These are phyloP conservation scores for Asclepias syriaca DNA, from an alignment of 257 asterid genomes.

Conservation along the genomic window DNA sequence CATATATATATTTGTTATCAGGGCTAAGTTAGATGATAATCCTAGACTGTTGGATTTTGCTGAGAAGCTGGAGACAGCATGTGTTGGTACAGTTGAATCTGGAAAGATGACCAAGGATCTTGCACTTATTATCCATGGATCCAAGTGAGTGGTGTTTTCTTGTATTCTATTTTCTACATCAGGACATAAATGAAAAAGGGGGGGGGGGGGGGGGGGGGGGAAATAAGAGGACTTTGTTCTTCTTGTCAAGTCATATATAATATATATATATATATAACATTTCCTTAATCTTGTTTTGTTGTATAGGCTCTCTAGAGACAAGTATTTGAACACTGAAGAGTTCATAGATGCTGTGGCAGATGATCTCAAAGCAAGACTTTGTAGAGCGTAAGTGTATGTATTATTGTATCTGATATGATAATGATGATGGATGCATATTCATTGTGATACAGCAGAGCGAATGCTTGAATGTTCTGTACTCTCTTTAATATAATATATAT, in stretches of 20 bases:
- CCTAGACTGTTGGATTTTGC: conserved; percentile 78
- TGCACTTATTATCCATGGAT: conserved; percentile 88
- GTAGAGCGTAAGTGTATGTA: conserved; percentile 31
- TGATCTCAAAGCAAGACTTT: conserved; percentile 73
- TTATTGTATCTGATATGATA: neutral
- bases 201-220: rapidly evolving
- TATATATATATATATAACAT: too few relatives aligned
- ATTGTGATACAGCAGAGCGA: neutral
- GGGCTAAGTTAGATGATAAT: conserved; percentile 91
- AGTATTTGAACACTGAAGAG: conserved; percentile 79
- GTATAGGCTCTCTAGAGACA: conserved; percentile 60
- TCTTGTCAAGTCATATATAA: neutral
- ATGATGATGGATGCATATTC: neutral
- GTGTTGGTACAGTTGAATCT: conserved; percentile 81
- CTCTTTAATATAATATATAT: neutral
- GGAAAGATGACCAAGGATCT: conserved; percentile 99
- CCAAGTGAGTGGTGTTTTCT: conserved; percentile 53
- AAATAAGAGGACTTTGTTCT: neutral
- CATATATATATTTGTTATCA: conserved; percentile 11
- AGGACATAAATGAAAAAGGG: neutral
- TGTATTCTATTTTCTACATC: neutral
- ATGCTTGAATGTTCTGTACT: neutral
- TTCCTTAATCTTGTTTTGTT: neutral
- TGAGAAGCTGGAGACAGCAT: conserved; percentile 89
- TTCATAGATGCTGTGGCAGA: conserved; percentile 91